Base-by-base conservation (phyloP, 2,329 filamentous ascomycete genomes). In the Sporothrix globosa region DNA sequence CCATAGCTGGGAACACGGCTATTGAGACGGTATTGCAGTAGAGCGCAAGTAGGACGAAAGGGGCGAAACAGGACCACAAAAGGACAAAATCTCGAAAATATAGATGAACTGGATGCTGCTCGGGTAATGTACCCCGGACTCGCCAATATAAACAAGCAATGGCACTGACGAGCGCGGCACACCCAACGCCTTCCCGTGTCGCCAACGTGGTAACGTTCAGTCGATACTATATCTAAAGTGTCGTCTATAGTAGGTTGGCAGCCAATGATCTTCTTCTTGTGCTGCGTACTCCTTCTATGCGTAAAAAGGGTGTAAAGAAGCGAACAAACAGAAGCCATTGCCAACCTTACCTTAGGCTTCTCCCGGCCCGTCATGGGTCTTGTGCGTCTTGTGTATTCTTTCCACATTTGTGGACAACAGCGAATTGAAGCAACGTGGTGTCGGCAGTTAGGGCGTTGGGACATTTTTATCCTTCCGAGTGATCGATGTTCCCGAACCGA, bases 101-200 rank as follows among this genome's bases (percentile, higher is more conserved):
- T 34, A 34, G 34, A 21, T 66, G 6, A 52, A 14, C 24, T 52
- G 41, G 24, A 48, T 21, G 21, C 46, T 34, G 46, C 44, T 34
- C 46, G 63, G 46, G 7, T 53, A 53, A 66, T 66, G 63, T 53
- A 66, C 63, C 63, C 63, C 44, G 63, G 63, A 66, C 63, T 66
- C 63, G 48, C 63, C 19, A 66, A 14, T 14, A 39, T 27, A 4
- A 24, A 65, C 41, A 21, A 50, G 41, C 19, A 65, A 30, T 19
- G n/a, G 14, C 30, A 30, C 30, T 30, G 30, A 5, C 34, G 34
- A 34, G 34, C 34, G 7, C 34, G 34, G 34, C 34, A 34, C 34
- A 34, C 34, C 27, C 34, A 34, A 7, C 34, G 34, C 34, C 34
- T 4, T 34, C 5, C 34, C 34, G 34, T 34, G 34, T 34, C 34